Conservation (phyloP, 1,284 basidiomycete species). For the Amylostereum areolatum region DNA sequence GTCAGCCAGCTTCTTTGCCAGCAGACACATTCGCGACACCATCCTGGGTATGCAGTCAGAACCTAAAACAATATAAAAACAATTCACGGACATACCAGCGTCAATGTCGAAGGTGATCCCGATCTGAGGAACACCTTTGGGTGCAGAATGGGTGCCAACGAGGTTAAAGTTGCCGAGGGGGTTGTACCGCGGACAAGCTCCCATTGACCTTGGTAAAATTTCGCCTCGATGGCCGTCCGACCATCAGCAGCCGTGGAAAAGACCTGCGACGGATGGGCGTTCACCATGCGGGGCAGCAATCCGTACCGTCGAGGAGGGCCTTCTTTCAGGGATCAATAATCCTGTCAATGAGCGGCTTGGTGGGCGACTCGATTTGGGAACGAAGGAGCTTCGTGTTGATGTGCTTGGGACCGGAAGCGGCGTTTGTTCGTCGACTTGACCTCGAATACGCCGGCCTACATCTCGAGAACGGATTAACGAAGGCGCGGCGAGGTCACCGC, state of each 20-base stretch:
- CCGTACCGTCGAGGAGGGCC: conserved; percentile 86
- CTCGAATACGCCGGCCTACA: conserved; percentile 99
- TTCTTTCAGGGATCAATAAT: conserved; percentile 98
- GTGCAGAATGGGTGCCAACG: conserved; percentile 94
- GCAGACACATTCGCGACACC: conserved; percentile 98
- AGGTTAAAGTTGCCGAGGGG: conserved; percentile 99
- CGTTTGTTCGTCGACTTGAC: conserved; percentile 98
- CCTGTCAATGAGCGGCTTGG: conserved; percentile 78
- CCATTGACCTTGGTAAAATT: conserved; percentile 98
- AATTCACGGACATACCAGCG: conserved; percentile 82
- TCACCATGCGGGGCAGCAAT: no score
- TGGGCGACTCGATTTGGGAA: conserved; percentile 86
- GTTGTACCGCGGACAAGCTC: conserved; percentile 96
- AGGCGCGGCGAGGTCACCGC: no score
- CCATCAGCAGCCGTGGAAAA: conserved; percentile 98
- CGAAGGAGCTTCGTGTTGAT: conserved; percentile 90
- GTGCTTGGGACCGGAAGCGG: conserved; percentile 92
- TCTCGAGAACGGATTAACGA: conserved; percentile 97
- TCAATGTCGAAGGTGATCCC: conserved; percentile 99
- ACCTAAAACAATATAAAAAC: no score
- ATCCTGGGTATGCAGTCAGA: no score
- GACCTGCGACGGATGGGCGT: conserved; percentile 91
- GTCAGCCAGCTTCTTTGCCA: no score
- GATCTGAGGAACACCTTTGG: conserved; percentile 97
- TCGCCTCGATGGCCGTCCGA: conserved; percentile 95